Base-by-base conservation (phyloP, 371 early-diverging fungal species). In the Dinochytrium kinnereticum region DNA sequence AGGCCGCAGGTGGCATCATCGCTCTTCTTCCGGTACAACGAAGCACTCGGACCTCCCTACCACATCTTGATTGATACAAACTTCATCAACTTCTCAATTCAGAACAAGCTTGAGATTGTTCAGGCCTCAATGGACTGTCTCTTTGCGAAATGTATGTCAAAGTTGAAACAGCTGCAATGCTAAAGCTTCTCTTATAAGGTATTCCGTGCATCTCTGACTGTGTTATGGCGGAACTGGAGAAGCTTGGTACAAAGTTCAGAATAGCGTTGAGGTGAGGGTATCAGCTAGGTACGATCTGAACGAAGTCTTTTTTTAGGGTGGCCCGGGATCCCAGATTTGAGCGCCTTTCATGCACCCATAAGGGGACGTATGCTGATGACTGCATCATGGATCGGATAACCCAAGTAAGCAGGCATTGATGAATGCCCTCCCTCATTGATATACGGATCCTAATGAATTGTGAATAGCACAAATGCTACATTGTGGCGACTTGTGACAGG, bases 361-460 rank as follows among this genome's bases (percentile, higher is more conserved):
- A 96, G 77, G 99, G 99, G 39, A 99, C 98, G 1, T 99, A 99
- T 88, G 99, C 99, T 37, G 99, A 99, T 90, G 99, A 99, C 88
- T 99, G 99, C 81, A 85, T 99, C 51, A 96, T 99, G 1, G 90
- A 97, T 68, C 87, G 99, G 40, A 92, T 99, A 2, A 97, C 91
- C 89, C 95, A 94, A 77, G 86, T 80, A 70, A 44, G 37, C n/a
- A n/a, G n/a, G n/a, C n/a, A n/a, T n/a, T n/a, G n/a, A n/a, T n/a
- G n/a, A n/a, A n/a, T n/a, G n/a, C n/a, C n/a, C n/a, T n/a, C n/a
- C n/a, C n/a, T n/a, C n/a, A n/a, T n/a, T n/a, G n/a, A n/a, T n/a
- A n/a, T n/a, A n/a, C n/a, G n/a, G n/a, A n/a, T n/a, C n/a, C n/a
- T n/a, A n/a, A n/a, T n/a, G 5, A 59, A 21, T 64, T 72, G 0